Evolutionary conservation across 192 early-diverging fungal species (phyloP).

Genomic region (Chytriomyces sp.): DNA sequence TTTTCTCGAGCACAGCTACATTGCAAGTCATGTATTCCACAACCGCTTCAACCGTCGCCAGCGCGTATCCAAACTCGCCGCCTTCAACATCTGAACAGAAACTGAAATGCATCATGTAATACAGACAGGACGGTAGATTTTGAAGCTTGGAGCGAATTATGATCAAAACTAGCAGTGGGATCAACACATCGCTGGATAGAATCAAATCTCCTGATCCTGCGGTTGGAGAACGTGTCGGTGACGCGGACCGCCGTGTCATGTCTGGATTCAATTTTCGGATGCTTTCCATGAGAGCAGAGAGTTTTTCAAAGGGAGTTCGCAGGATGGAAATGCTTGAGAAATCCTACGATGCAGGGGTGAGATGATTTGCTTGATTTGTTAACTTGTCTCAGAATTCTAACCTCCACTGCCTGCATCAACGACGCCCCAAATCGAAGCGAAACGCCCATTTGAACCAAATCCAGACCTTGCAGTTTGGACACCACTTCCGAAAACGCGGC

Average conservation of each 20-base stretch:
- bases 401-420: conserved; percentile 29
- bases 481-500: conserved; percentile 19
- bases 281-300: conserved; percentile 41
- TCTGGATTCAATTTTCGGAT: conserved; percentile 34
- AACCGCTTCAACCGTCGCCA: conserved; percentile 44
- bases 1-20: not conserved
- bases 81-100: conserved; percentile 44
- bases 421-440: conserved; percentile 21
- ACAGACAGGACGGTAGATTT: conserved; percentile 42
- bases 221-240: not conserved
- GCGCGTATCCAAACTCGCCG: conserved; percentile 42
- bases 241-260: not conserved
- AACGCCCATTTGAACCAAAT: conserved; percentile 35
- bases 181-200: conserved; percentile 39
- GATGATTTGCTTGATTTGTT: not conserved
- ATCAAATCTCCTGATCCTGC: not conserved
- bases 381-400: not conserved
- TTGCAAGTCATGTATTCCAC: conserved; percentile 27
- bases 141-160: conserved; percentile 43
- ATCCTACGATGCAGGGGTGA: conserved; percentile 18
- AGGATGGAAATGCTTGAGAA: conserved; percentile 37
- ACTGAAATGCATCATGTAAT: conserved; percentile 46
- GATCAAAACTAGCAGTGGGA: conserved; percentile 44
- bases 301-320: conserved; percentile 49
- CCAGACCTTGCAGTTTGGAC: conserved; percentile 16